A percentile compares a stretch with the other conserved stretches of the same genome.
These are phyloP conservation scores for Hortiboletus campestris DNA, from an alignment of 768 basidiomycete genomes.

Conservation along the genomic window DNA sequence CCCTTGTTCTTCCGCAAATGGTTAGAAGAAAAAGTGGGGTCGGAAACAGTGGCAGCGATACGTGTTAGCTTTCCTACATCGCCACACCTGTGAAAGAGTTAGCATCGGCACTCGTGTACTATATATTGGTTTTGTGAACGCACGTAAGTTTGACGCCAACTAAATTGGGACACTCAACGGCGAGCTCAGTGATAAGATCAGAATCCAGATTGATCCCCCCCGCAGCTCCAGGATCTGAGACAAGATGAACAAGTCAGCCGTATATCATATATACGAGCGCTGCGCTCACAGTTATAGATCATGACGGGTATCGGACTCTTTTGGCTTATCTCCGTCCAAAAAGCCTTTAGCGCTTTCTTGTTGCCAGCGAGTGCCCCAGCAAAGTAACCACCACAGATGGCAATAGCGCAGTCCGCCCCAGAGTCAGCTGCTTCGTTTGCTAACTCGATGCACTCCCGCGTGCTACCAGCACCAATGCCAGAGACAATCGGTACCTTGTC, in stretches of 20 bases:
- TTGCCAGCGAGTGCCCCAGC: constrained; percentile 67
- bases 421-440: constrained; percentile 74
- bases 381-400: constrained; percentile 86
- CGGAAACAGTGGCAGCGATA: constrained; percentile 67
- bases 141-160: constrained; percentile 89
- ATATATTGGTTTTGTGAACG: constrained; percentile 28
- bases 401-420: constrained; percentile 85
- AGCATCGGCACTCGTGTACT: background rate
- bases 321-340: constrained; percentile 71
- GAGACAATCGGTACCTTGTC: constrained; percentile 64
- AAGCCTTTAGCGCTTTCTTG: constrained; percentile 70
- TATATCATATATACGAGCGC: background rate
- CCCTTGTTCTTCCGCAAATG: constrained; percentile 67
- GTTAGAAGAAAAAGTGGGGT: constrained; percentile 48
- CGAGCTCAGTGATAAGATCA: constrained; percentile 80
- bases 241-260: background rate
- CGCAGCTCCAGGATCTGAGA: constrained; percentile 78
- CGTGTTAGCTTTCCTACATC: constrained; percentile 90
- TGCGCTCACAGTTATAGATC: constrained; percentile 76
- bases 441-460: constrained; percentile 76
- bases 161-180: constrained; percentile 70
- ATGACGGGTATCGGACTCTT: constrained; percentile 85
- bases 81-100: constrained; percentile 60
- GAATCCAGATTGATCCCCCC: constrained; percentile 92
- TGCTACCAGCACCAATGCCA: constrained; percentile 82